These are phyloP conservation scores for Intubia oerlemansii DNA, from an alignment of 2,329 filamentous ascomycete genomes.

Conservation along the genomic window DNA sequence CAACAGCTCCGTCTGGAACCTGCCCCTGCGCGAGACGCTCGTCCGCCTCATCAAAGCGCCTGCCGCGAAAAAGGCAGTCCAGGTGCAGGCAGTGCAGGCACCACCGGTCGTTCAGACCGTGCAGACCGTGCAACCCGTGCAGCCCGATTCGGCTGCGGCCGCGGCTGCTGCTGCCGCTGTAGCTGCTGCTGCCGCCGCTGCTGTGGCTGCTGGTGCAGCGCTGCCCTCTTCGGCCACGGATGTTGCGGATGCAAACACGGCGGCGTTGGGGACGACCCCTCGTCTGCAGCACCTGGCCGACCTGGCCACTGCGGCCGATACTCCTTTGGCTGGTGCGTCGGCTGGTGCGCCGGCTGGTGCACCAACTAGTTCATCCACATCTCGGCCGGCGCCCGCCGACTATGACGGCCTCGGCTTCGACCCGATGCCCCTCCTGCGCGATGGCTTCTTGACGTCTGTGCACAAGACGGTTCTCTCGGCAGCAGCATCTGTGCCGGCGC, in stretches of 20 bases:
- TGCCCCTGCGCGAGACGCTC: slow-evolving; percentile 29
- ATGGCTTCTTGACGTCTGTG: slow-evolving; percentile 19
- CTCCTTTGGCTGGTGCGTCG: slow-evolving; percentile 8
- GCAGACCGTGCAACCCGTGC: too few relatives aligned
- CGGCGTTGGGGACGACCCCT: slow-evolving; percentile 14
- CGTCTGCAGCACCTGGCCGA: slow-evolving; percentile 27
- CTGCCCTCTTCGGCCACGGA: background rate
- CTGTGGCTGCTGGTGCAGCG: background rate
- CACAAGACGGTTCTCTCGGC: too few relatives aligned
- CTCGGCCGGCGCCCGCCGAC: slow-evolving; percentile 10
- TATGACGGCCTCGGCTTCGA: slow-evolving; percentile 22
- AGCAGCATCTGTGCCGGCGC: too few relatives aligned
- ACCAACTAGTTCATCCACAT: slow-evolving; percentile 6
- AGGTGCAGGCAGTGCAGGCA: too few relatives aligned
- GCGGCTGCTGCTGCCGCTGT: background rate
- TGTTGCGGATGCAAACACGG: slow-evolving; percentile 5
- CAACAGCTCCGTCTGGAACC: slow-evolving; percentile 25
- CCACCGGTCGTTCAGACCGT: too few relatives aligned
- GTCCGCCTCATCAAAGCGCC: slow-evolving; percentile 18
- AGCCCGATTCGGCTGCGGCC: too few relatives aligned
- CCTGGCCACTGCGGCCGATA: slow-evolving; percentile 23
- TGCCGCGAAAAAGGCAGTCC: background rate
- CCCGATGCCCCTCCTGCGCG: slow-evolving; percentile 16
- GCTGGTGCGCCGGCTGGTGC: background rate
- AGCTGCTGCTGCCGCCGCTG: slow-evolving; percentile 13